Base-by-base conservation (phyloP, 371 early-diverging fungal species). In the Syncephalastrum monosporum region DNA sequence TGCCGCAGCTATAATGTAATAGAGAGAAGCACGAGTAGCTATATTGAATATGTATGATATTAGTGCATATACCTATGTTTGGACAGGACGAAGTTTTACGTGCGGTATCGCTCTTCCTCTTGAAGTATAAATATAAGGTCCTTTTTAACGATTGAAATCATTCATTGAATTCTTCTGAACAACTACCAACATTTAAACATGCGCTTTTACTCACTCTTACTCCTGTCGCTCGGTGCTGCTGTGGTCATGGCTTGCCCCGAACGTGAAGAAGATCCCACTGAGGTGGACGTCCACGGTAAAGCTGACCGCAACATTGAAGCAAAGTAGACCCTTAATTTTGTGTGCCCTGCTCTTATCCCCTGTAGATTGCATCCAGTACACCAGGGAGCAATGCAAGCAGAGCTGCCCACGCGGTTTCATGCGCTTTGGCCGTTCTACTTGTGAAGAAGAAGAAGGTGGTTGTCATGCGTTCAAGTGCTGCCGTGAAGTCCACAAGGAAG, bases 211-310 rank as follows among this genome's bases (percentile, higher is more conserved):
- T 33, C 38, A 10, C 38, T 33, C 38, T 10, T 33, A 33, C 3
- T 33, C 38, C 38, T 33, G 38, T 33, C 38, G 12, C 12, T 33
- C 8, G 38, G 10, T 19, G 49, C 49, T 23, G 49, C 49, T 23
- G 24, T 23, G 23, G 49, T 23, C 23, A 15, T 21, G n/a, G 49
- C 49, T 21, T 49, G 49, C 25, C 27, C 49, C 6, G 49, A 49
- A 49, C n/a, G 15, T 21, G 49, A 49, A 23, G 49, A 49, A 23
- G 49, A 49, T 21, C 49, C 49, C 16, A 49, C 25, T 15, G 49
- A 49, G 14, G 47, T 46, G 47, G 1, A 46, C 8, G 13, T 8
- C n/a, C 16, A 16, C 15, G 16, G 47, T 46, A 19, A 19, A 46
- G 3, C 13, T 15, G 15, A 19, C 10, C 23, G 15, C 12, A 46